Base-by-base conservation (phyloP, 768 basidiomycete genomes). In the Phanerodontia chrysosporium region DNA sequence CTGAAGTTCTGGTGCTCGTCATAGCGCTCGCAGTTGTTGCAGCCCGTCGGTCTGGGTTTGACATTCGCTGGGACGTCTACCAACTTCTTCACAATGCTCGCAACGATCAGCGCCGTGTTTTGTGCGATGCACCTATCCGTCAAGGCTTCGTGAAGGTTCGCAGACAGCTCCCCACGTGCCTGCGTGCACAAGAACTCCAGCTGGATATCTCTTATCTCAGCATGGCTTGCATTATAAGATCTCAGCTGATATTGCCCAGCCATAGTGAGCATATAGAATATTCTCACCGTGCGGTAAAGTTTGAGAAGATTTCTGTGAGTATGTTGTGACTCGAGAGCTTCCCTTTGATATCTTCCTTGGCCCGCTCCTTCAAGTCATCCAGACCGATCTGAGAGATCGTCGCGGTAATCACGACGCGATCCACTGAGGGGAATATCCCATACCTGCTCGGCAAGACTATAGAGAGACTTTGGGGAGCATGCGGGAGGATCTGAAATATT, bases 381-480 rank as follows among this genome's bases (percentile, higher is more conserved):
- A 49, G 44, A 10, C 51, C 39, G n/a, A 48, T 30, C 29, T 25
- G 27, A 3, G 14, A 49, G n/a, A n/a, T n/a, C n/a, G n/a, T n/a
- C n/a, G n/a, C n/a, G n/a, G n/a, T n/a, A n/a, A n/a, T n/a, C n/a
- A n/a, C n/a, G n/a, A n/a, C n/a, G n/a, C n/a, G n/a, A n/a, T n/a
- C n/a, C n/a, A n/a, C n/a, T n/a, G n/a, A n/a, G n/a, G n/a, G n/a
- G n/a, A n/a, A n/a, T n/a, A n/a, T n/a, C n/a, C n/a, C n/a, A 35
- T 25, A 65, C 67, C 51, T 55, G 59, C 45, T 65, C 54, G 2
- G 67, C 66, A 16, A 69, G 55, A 14, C 64, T 60, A 35, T 69
- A 69, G 61, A 69, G 62, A 3, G 66, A 66, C 45, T 67, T 69
- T 2, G 66, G 63, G 0, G 68, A 69, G 39, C 65, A 67, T 4